phyloP scores from a whole-genome alignment of 1,284 basidiomycete genomes.

The Cystobasidium slooffiae region DNA sequence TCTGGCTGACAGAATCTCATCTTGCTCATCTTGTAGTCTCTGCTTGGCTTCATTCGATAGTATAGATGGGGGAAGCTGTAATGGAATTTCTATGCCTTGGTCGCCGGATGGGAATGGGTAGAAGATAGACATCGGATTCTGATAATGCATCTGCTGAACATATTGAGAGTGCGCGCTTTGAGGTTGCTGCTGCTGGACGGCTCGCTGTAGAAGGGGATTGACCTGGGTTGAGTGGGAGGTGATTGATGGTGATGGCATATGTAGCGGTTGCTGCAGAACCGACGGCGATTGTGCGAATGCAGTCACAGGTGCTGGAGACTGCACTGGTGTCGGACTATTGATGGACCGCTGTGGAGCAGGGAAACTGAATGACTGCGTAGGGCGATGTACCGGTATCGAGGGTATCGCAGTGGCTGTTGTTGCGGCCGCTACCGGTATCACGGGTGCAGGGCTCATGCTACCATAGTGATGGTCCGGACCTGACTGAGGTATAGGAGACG shows the following conservation, averaged over 20 bases:
- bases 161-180: conserved; percentile 7
- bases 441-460: conserved; percentile 3
- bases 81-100: conserved; percentile 21
- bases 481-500: conserved; percentile 20
- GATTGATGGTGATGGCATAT: not conserved
- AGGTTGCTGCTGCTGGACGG: not conserved
- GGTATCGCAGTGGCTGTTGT: not conserved
- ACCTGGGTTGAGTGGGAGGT: not conserved
- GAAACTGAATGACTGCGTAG: conserved; percentile 13
- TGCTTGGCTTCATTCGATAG: conserved; percentile 25
- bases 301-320: not conserved
- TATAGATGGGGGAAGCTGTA: conserved; percentile 24
- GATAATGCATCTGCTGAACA: conserved; percentile 20
- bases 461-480: conserved; percentile 15
- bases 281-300: not conserved
- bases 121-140: conserved; percentile 6
- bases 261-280: conserved; percentile 3
- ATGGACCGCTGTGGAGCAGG: not conserved
- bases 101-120: conserved; percentile 18
- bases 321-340: conserved; percentile 1
- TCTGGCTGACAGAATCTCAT: conserved; percentile 8
- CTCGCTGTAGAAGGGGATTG: not conserved
- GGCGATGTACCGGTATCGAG: not conserved
- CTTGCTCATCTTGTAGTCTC: conserved; percentile 27
- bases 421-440: too few species aligned